Evolutionary conservation across 257 asterid species (phyloP), one percentile per base, ranked within the genome.

Genomic region (Scutellaria galericulata): DNA sequence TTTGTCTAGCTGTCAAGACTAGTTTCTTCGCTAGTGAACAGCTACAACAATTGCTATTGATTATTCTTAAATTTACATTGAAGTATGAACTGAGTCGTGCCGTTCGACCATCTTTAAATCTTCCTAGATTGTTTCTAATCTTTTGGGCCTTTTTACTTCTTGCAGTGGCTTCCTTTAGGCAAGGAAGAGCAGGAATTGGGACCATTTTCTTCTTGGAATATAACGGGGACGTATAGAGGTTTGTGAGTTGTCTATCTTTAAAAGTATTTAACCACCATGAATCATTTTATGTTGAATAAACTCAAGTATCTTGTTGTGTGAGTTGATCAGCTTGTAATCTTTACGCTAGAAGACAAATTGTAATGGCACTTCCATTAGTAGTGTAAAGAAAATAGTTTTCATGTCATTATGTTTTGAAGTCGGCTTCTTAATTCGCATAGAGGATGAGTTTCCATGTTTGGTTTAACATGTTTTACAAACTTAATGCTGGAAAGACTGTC

Each of bases 151-250:
- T 42, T 52, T 76, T 75, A 56, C 75, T 75, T 85, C 81, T 79
- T 77, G 74, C 87, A 91, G 99, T 94, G 97, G 99, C 90, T 91
- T 70, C 92, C 86, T 50, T 78, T 84, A 50, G 88, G 87, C 64
- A 94, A 90, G 85, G 96, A 90, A 14, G 95, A 87, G 47, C 82
- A 71, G 73, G 97, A 91, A 63, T 75, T 83, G 79, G 99, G 94
- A 20, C 95, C 98, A 48, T 94, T 85, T 84, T 87, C 97, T 75
- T 83, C 97, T 18, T 94, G 98, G 97, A 94, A 94, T 78, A 87
- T 94, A 77, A 87, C 98, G 48, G 99, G 99, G 70, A 91, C 99
- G 41, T 94, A 91, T 75, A 87, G 95, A 91, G 99, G 99, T 91
- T 57, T 73, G 88, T 78, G 60, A 66, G 50, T 67, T 78, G 37